Base-by-base conservation (phyloP, 305 asterid genomes). In the Fraxinus paxiana region DNA sequence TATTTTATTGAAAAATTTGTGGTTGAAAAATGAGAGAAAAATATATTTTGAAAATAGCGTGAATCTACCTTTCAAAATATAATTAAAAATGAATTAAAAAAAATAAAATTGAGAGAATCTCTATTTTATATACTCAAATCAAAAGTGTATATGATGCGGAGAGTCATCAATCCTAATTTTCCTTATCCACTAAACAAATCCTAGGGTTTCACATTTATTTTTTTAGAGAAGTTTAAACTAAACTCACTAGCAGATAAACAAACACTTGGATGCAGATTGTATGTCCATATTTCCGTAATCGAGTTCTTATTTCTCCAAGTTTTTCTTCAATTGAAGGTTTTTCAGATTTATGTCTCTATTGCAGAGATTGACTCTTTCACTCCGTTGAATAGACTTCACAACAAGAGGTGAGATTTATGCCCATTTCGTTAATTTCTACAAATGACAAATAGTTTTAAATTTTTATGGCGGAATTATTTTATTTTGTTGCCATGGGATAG, bases 321-420 rank as follows among this genome's bases (percentile, higher is more conserved):
- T 12, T 43, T 48, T 48, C 59, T 4, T 48, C 59, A 15, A 48
- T 48, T 48, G 20, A 48, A 48, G 59, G 20, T 48, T 48, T 48
- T 51, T 75, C 26, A 34, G 37, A 31, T 81, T 63, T 9, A 12
- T 76, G 13, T 20, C 28, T 8, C 31, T 17, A 8, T 59, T 73
- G 15, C 56, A 4, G 26, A 22, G 6, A 63, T 10, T 9, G 24
- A 59, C 0, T 37, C 1, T 74, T 26, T 10, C 33, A 24, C 48
- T 48, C 17, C 28, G 20, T 9, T 69, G 79, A 35, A 70, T 65
- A 73, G 67, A 71, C 15, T 20, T 77, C 34, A 18, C 59, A 56
- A 31, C 10, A 67, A 33, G 67, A 71, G 84, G 85, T 82, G 70
- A 35, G 75, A 26, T 33, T 38, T 33, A 48, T 20, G n/a, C 74